Conservation (phyloP, 2,329 filamentous ascomycete genomes). For the Ciborinia camelliae region DNA sequence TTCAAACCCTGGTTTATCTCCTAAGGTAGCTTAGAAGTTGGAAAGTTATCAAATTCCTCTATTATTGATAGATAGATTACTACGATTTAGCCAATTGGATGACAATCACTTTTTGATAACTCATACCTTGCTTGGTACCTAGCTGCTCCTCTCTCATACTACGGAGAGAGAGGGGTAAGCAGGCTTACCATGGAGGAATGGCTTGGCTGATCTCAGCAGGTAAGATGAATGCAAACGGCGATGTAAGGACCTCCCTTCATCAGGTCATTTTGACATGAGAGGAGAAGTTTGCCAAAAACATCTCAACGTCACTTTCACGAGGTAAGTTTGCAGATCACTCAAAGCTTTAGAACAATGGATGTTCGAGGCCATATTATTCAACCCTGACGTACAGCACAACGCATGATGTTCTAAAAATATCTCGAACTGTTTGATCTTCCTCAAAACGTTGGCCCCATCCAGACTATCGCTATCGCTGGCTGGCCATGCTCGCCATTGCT, state of each 20-base stretch:
- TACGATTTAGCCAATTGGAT: neutral
- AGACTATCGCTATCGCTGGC: constrained; percentile 6
- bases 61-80: too few species aligned
- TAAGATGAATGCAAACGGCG: neutral
- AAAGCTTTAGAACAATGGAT: neutral
- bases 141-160: neutral
- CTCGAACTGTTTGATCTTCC: neutral
- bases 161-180: neutral
- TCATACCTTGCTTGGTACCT: neutral
- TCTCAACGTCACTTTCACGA: neutral
- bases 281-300: neutral
- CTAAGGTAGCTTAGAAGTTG: too few species aligned
- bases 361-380: neutral
- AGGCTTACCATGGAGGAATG: neutral
- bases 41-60: too few species aligned
- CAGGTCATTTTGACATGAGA: neutral
- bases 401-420: neutral
- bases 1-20: too few species aligned
- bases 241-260: neutral
- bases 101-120: neutral
- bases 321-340: constrained; percentile 4
- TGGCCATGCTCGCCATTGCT: too few species aligned
- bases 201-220: neutral
- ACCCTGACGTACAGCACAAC: neutral
- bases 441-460: neutral